Evolutionary conservation across 768 basidiomycete species (phyloP).

Genomic region (Solioccasus polychromus): DNA sequence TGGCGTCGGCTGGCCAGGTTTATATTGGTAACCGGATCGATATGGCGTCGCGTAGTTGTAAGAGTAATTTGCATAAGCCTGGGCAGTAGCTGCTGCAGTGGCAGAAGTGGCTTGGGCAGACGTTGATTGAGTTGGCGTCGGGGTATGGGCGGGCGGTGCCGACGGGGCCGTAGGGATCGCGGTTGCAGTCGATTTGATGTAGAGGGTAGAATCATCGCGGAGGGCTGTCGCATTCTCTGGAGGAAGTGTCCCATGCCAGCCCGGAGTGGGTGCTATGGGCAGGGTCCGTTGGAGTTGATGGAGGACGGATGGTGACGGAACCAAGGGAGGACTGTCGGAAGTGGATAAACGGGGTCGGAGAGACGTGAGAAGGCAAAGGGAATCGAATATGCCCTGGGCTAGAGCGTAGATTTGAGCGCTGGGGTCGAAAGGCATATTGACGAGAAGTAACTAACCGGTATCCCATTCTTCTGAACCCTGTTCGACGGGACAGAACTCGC

Average conservation of each 20-base stretch:
- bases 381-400: conserved; percentile 75
- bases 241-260: conserved; percentile 77
- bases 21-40: conserved; percentile 36
- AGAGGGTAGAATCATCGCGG: conserved; percentile 72
- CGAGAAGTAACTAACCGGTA: conserved; percentile 50
- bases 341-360: conserved; percentile 62
- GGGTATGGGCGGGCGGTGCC: conserved; percentile 33
- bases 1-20: conserved; percentile 34
- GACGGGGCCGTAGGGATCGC: conserved; percentile 32
- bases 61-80: conserved; percentile 33
- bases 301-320: conserved; percentile 64
- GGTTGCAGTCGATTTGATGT: conserved; percentile 49
- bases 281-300: conserved; percentile 71
- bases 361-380: conserved; percentile 63
- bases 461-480: conserved; percentile 83
- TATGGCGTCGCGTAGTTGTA: conserved; percentile 36
- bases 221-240: conserved; percentile 55
- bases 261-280: conserved; percentile 53
- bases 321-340: conserved; percentile 43
- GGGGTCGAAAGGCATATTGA: conserved; percentile 2
- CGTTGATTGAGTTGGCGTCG: conserved; percentile 29
- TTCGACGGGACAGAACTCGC: conserved; percentile 47
- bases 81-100: conserved; percentile 24
- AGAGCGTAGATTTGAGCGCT: conserved; percentile 15
- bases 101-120: conserved; percentile 23